Conservation (phyloP, 2,329 filamentous ascomycete species). For the Seiridium cupressi region DNA sequence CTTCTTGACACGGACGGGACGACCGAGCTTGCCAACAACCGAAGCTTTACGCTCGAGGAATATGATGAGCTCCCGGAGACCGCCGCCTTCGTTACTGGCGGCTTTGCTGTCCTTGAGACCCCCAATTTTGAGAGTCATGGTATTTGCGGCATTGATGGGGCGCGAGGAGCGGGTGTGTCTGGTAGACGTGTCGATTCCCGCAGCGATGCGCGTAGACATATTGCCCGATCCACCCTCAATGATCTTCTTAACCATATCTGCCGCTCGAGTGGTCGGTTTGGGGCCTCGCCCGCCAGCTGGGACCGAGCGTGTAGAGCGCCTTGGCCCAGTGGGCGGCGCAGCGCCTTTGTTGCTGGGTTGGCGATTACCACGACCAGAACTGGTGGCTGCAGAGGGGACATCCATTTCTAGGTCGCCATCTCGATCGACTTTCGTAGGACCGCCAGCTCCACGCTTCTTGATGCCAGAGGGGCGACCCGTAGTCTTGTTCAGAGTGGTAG, state of each 20-base stretch:
- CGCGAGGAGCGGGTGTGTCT: constrained; percentile 17
- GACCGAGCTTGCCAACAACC: constrained; percentile 46
- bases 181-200: constrained; percentile 22
- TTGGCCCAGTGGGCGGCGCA: constrained; percentile 11
- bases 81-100: constrained; percentile 63
- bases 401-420: constrained; percentile 64
- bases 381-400: constrained; percentile 31
- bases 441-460: constrained; percentile 43
- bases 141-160: constrained; percentile 23
- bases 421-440: constrained; percentile 40
- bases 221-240: constrained; percentile 32
- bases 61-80: constrained; percentile 60
- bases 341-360: constrained; percentile 18
- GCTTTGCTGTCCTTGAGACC: constrained; percentile 71
- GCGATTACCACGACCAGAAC: constrained; percentile 23
- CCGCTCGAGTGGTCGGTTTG: constrained; percentile 28
- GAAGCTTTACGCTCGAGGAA: constrained; percentile 73
- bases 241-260: constrained; percentile 43
- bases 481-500: constrained; percentile 15
- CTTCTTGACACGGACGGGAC: constrained; percentile 68
- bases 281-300: constrained; percentile 19
- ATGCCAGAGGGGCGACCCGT: constrained; percentile 43
- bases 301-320: constrained; percentile 15
- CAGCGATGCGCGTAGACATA: constrained; percentile 33
- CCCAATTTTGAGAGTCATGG: constrained; percentile 46